Base-by-base conservation (phyloP, 2,329 filamentous ascomycete species). In the Calonectria ilicicola region DNA sequence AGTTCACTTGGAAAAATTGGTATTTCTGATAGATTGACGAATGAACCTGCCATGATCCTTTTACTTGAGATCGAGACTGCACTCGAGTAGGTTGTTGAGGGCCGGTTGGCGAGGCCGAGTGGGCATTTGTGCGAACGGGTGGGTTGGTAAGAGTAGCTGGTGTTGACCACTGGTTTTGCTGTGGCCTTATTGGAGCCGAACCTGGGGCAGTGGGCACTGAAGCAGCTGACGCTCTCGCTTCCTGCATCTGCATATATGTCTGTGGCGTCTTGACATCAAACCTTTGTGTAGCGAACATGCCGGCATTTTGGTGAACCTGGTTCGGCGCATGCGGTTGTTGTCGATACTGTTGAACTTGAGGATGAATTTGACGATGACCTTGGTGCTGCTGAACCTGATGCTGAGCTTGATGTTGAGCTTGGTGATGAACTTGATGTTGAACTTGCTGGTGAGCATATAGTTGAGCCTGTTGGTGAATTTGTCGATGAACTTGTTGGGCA, bases 1-100 rank as follows among this genome's bases (percentile, higher is more conserved):
- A 87, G 72, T 92, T 85, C 29, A 90, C 86, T 74, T 91, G 89
- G 79, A 92, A 90, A 79, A 91, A 92, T 3, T 85, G 82, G 76
- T 90, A 91, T 74, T 88, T 90, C 69, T 89, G 86, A 68, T 87
- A 87, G 12, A 89, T 84, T n/a, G 83, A 84, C 1, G 82, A 79
- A 49, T 84, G 80, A 23, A 83, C 78, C 75, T 85, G 74, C 80
- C 80, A 84, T n/a, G 78, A 69, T 7, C 78, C 79, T 40, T 81
- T 83, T 70, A 79, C 60, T 73, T 82, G 79, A 65, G 80, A 74
- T 21, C 72, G 71, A 12, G 64, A 15, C 23, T 73, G 65, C 19
- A 26, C 27, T 15, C 73, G 66, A 21, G 65, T 44, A 60, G 74
- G 66, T 19, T 78, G 72, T 53, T 67, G 69, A 26, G 47, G 5